Conservation (phyloP, 2,329 filamentous ascomycete species). For the Penicillium aurantiogriseum region DNA sequence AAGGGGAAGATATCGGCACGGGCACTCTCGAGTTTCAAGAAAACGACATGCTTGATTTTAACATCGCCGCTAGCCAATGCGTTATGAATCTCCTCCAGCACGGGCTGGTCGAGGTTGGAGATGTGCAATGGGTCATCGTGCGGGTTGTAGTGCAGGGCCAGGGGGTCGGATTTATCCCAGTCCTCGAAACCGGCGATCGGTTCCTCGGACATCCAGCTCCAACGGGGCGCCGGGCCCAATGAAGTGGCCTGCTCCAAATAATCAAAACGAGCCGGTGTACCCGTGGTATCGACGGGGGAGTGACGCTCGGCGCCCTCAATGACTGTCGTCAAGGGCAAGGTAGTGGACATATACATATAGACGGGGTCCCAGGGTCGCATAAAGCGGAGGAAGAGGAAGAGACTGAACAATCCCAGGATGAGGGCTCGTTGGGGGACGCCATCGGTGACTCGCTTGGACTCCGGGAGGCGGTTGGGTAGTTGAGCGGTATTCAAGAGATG, state of each 20-base stretch:
- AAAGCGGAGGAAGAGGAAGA: constrained; percentile 27
- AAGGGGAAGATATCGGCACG: constrained; percentile 49
- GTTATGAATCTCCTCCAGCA: constrained; percentile 27
- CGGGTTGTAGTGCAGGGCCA: constrained; percentile 34
- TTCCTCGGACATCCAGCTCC: constrained; percentile 28
- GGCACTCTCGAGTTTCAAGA: constrained; percentile 49
- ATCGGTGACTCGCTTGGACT: constrained; percentile 11
- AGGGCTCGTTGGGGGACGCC: constrained; percentile 20
- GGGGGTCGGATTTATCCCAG: constrained; percentile 14
- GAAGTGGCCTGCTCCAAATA: constrained; percentile 23
- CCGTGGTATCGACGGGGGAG: constrained; percentile 21
- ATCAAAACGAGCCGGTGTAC: constrained; percentile 20
- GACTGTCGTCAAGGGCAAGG: constrained; percentile 25
- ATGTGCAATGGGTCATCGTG: constrained; percentile 42
- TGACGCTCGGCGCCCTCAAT: constrained; percentile 18
- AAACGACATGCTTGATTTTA: constrained; percentile 45
- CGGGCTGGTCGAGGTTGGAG: constrained; percentile 37
- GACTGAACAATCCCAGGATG: constrained; percentile 18
- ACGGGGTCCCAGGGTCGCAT: constrained; percentile 30
- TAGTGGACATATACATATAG: constrained; percentile 28
- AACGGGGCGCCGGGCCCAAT: constrained; percentile 19
- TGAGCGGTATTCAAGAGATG: constrained; percentile 15
- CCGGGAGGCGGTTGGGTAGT: constrained; percentile 4
- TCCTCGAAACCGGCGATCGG: constrained; percentile 28
- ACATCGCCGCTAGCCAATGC: constrained; percentile 30